Evolutionary conservation across 2,329 filamentous ascomycete species (phyloP), one percentile per base, ranked within the genome.

Genomic region (Pseudogymnoascus sp.): DNA sequence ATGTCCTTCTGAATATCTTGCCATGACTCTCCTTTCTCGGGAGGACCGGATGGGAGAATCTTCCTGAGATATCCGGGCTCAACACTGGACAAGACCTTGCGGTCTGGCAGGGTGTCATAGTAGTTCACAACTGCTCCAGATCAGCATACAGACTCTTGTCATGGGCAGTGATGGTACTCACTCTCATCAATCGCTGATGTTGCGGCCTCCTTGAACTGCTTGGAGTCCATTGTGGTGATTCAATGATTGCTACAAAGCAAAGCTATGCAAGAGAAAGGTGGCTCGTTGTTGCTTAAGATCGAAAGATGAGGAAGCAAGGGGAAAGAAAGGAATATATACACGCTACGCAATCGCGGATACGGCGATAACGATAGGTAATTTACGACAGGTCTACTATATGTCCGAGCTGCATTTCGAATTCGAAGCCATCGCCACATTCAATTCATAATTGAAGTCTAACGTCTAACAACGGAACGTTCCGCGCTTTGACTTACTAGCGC

Each of bases 21-120:
- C 90, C 92, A 96, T 72, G 83, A 78, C 79, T 88, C 91, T 70
- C 82, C 89, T 64, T 84, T 79, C 67, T 81, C 79, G 59, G 84
- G 93, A 40, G 84, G 84, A 62, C 78, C 79, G 40, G 76, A 70
- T 1, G 93, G 93, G 21, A 97, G 84, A 5, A 94, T 82, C 53
- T 89, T 87, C 59, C 86, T 84, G 8, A 97, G 84, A 74, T 96
- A 97, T 63, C 93, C 93, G 0, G 93, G 93, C 64, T 88, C 79
- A 60, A 97, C 87, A 62, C 83, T 83, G 11, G 92, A 88, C 7
- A 95, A 79, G 38, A 96, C 92, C 53, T 84, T 84, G 16, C 85
- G 85, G 1, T 84, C 79, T 60, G 84, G 79, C 62, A 97, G 81
- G 21, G 80, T 89, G 66, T 92, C 86, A 73, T 94, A 93, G 79